Conservation (phyloP, 306 rosid genomes). For the Castanea mollissima region DNA sequence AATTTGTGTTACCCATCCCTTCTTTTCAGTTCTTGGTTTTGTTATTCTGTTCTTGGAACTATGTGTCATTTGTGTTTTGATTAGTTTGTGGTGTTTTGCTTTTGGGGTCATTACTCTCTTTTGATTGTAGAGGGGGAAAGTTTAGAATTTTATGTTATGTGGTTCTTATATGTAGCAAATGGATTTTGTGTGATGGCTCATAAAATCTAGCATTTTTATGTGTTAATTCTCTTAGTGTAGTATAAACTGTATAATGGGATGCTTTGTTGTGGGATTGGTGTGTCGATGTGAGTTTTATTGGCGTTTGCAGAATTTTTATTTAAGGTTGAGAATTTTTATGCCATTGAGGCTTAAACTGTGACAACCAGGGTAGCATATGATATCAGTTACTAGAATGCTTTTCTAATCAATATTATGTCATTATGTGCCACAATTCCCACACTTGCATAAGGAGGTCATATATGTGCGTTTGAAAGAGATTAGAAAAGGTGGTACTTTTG, state of each 20-base stretch:
- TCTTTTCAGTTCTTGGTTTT: background rate
- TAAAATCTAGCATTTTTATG: background rate
- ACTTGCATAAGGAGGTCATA: too few relatives aligned
- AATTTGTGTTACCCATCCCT: background rate
- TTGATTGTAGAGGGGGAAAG: background rate
- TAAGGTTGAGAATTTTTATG: background rate
- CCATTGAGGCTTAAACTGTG: background rate
- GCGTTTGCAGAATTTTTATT: background rate
- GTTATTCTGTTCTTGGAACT: background rate
- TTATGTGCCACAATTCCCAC: background rate
- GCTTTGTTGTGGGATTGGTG: background rate
- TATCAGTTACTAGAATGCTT: background rate
- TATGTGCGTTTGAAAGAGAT: background rate
- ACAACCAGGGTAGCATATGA: background rate
- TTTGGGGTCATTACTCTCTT: background rate
- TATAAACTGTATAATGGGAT: background rate
- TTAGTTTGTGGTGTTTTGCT: background rate
- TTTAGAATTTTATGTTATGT: background rate
- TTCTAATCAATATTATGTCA: background rate
- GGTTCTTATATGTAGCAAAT: background rate
- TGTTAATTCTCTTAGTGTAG: background rate
- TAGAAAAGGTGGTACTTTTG: background rate
- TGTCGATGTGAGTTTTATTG: background rate
- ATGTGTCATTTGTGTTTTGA: background rate
- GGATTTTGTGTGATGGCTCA: background rate